Percentiles rank a stretch among this genome's conserved stretches.
Evolutionary conservation across 306 rosid genomes (phyloP).

Genomic region (Fragaria nilgerrensis): DNA sequence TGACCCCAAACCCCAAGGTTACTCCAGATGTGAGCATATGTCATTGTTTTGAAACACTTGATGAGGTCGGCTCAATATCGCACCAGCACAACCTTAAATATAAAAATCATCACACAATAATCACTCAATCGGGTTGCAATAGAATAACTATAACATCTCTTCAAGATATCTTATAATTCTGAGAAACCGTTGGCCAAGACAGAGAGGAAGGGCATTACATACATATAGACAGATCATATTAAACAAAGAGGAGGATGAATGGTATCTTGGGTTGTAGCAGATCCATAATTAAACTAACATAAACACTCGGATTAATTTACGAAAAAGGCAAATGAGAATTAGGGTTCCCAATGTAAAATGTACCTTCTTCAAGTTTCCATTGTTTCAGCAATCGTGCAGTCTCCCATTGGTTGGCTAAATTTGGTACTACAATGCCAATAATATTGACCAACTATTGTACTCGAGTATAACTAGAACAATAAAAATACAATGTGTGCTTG

Average conservation of each 20-base stretch:
- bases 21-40: too few relatives aligned
- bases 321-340: neutral
- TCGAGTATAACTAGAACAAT: neutral
- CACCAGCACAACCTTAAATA: neutral
- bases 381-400: constrained; percentile 7
- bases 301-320: neutral
- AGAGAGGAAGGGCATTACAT: neutral
- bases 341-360: neutral
- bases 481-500: neutral
- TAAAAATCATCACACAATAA: neutral
- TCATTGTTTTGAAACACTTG: too few relatives aligned
- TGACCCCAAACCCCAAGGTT: too few relatives aligned
- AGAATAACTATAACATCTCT: neutral
- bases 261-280: constrained; percentile 1
- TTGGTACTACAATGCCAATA: constrained; percentile 1
- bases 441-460: constrained; percentile 9
- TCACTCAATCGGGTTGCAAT: neutral
- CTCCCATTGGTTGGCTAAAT: neutral
- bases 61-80: too few relatives aligned
- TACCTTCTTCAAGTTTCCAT: constrained; percentile 2
- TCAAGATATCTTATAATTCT: neutral
- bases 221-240: neutral
- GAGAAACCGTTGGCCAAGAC: neutral
- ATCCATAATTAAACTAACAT: neutral
- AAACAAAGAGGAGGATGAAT: neutral